Percentiles rank a stretch among this genome's conserved stretches.
These are phyloP conservation scores for Gossypium turneri DNA, from an alignment of 345 rosid genomes.

Conservation along the genomic window DNA sequence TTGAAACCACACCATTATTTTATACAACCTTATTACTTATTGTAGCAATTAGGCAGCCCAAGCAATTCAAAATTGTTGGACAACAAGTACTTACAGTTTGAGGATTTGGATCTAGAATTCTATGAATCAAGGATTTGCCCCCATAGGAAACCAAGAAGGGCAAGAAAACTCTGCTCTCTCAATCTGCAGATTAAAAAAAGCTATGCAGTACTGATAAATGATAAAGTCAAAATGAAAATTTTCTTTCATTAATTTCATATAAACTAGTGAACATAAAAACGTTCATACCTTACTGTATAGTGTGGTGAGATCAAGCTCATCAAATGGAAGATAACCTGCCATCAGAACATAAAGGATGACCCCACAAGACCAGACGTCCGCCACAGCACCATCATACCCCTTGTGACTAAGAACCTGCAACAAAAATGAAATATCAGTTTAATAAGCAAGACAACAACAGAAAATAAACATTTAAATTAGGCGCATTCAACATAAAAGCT, in stretches of 20 bases:
- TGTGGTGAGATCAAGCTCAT: slow-evolving; percentile 92
- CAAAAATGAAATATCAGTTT: slow-evolving; percentile 18
- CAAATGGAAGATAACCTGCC: slow-evolving; percentile 98
- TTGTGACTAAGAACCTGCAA: slow-evolving; percentile 89
- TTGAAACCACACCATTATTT: not conserved
- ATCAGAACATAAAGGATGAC: slow-evolving; percentile 90
- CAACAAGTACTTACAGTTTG: slow-evolving; percentile 58
- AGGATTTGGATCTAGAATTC: slow-evolving; percentile 87
- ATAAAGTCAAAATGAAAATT: not conserved
- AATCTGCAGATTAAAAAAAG: slow-evolving; percentile 46
- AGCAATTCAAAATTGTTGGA: not conserved
- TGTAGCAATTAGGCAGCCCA: not conserved
- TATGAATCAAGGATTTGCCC: slow-evolving; percentile 72
- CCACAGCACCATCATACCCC: slow-evolving; percentile 91
- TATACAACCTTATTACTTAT: slow-evolving; percentile 1
- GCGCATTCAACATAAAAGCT: not conserved
- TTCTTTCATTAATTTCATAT: not conserved
- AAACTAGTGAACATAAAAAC: slow-evolving; percentile 13
- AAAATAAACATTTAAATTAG: not conserved
- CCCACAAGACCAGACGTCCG: slow-evolving; percentile 98
- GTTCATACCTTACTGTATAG: slow-evolving; percentile 84
- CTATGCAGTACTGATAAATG: not conserved
- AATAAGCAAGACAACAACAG: not conserved
- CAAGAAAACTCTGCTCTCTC: slow-evolving; percentile 79
- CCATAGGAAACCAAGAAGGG: slow-evolving; percentile 88